Evolutionary conservation across 352 stramenopile genomes (phyloP).

Genomic region (Globisporangium uncinulatum): DNA sequence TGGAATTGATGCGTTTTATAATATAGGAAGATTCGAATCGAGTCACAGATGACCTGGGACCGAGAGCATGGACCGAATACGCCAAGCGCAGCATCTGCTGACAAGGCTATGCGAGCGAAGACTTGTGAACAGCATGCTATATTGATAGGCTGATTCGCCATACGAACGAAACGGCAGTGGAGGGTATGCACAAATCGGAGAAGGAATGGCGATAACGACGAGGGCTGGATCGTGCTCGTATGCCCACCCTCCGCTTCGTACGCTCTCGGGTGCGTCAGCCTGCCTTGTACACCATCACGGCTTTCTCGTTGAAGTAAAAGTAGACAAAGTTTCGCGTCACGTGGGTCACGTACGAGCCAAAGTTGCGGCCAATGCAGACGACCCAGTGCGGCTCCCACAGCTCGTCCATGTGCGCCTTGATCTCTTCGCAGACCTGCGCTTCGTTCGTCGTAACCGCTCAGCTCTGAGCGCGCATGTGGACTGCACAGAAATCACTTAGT

Average conservation of each 20-base stretch:
- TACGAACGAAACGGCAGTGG: too few species aligned
- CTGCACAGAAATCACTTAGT: neutral
- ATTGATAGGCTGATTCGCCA: too few species aligned
- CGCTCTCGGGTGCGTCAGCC: conserved; percentile 23
- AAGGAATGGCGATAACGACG: neutral
- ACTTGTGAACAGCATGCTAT: too few species aligned
- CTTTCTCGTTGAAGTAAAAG: conserved; percentile 89
- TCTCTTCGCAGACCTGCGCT: conserved; percentile 66
- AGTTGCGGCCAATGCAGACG: conserved; percentile 88
- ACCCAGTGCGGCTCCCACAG: conserved; percentile 81
- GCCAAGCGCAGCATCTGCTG: too few species aligned
- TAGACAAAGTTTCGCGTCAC: conserved; percentile 91
- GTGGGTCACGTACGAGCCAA: conserved; percentile 92
- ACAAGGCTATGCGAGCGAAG: too few species aligned
- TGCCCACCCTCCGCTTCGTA: neutral
- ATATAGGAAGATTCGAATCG: neutral
- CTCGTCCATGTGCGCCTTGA: conserved; percentile 73
- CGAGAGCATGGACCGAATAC: too few species aligned
- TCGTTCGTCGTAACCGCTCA: neutral
- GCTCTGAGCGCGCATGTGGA: neutral
- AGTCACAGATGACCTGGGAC: too few species aligned
- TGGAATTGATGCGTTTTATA: neutral
- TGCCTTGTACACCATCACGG: conserved; percentile 85
- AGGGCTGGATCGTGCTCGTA: neutral
- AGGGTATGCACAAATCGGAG: too few species aligned